Evolutionary conservation across 1,139 yeast species (phyloP).

Genomic region (Geotrichum klebahnii): DNA sequence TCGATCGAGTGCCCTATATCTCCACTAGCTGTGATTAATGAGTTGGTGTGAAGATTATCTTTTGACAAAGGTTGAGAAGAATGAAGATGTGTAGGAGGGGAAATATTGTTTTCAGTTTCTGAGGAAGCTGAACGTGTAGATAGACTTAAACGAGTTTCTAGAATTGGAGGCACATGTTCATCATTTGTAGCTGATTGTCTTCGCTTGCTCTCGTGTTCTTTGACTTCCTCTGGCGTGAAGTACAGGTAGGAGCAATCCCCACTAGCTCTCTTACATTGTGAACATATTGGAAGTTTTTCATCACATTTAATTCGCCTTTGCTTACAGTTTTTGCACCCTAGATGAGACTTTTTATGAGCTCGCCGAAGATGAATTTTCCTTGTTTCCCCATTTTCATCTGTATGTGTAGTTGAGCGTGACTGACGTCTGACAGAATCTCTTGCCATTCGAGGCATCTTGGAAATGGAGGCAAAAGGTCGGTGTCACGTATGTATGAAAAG

Average conservation of each 20-base stretch:
- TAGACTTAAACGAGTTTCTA: too few species aligned
- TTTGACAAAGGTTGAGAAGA: too few species aligned
- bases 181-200: conserved; percentile 9
- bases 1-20: too few species aligned
- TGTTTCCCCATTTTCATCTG: conserved; percentile 13
- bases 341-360: conserved; percentile 54
- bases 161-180: conserved; percentile 2
- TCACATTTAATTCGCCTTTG: conserved; percentile 65
- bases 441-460: conserved; percentile 4
- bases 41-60: too few species aligned
- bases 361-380: conserved; percentile 45
- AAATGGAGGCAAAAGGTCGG: not conserved
- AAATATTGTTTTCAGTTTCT: too few species aligned
- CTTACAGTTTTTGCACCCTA: conserved; percentile 63
- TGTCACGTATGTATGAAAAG: too few species aligned
- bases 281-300: conserved; percentile 58
- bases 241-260: conserved; percentile 33
- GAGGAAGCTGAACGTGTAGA: too few species aligned
- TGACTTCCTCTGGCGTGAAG: conserved; percentile 30
- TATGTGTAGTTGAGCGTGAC: conserved; percentile 3
- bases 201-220: conserved; percentile 15
- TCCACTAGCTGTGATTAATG: too few species aligned
- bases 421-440: not conserved
- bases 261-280: conserved; percentile 58
- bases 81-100: too few species aligned